Conservation (phyloP, 73 alveolate species). For the Effrenium voratum region DNA sequence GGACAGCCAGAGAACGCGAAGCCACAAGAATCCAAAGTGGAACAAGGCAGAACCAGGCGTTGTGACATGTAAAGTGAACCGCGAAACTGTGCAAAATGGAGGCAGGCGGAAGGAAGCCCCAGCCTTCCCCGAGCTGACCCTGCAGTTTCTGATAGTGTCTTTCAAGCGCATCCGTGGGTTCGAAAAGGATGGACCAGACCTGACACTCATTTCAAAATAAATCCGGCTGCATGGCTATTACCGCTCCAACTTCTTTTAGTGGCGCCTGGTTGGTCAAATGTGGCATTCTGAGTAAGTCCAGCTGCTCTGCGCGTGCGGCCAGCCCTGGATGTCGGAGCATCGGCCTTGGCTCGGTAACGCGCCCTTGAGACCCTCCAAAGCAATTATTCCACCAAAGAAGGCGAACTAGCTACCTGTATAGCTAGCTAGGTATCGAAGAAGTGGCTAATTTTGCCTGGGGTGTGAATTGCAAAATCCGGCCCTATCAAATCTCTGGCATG, state of each 20-base stretch:
- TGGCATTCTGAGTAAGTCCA: constrained; percentile 6
- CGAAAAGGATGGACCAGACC: constrained; percentile 60
- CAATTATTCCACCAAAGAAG: too few relatives aligned
- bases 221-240: not conserved
- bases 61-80: not conserved
- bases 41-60: too few relatives aligned
- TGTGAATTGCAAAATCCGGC: too few relatives aligned
- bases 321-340: constrained; percentile 47
- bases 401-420: too few relatives aligned
- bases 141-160: constrained; percentile 40
- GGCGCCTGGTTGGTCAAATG: constrained; percentile 47
- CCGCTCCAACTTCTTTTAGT: not conserved
- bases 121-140: constrained; percentile 43
- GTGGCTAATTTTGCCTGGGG: too few relatives aligned
- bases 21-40: too few relatives aligned
- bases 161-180: constrained; percentile 62
- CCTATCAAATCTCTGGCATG: too few relatives aligned
- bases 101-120: not conserved
- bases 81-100: not conserved
- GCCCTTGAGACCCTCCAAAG: too few relatives aligned
- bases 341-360: constrained; percentile 50
- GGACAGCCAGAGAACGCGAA: not conserved
- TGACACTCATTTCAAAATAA: not conserved
- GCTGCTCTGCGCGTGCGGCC: constrained; percentile 4
- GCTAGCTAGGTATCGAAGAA: too few relatives aligned